Evolutionary conservation across 2,329 filamentous ascomycete genomes (phyloP).

Genomic region (Pyrenophora teres): DNA sequence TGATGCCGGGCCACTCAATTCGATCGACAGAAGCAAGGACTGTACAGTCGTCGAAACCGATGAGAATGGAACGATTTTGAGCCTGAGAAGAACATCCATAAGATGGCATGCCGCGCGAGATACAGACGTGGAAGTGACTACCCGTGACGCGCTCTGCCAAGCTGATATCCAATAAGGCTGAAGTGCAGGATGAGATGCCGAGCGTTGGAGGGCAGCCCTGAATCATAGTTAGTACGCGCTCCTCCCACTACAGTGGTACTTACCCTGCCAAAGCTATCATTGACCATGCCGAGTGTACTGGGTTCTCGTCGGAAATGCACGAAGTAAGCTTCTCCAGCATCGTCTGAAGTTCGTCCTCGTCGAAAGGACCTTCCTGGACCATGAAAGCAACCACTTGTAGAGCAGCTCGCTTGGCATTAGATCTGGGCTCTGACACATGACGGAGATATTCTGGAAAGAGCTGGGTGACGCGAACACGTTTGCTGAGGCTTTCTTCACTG

Average conservation of each 20-base stretch:
- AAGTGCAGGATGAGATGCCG: slow-evolving; percentile 39
- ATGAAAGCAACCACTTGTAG: slow-evolving; percentile 61
- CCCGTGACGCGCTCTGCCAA: slow-evolving; percentile 76
- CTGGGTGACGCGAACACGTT: slow-evolving; percentile 47
- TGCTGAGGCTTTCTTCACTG: slow-evolving; percentile 32
- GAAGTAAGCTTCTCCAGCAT: slow-evolving; percentile 63
- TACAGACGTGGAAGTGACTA: slow-evolving; percentile 69
- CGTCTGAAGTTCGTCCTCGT: slow-evolving; percentile 58
- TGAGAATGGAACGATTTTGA: slow-evolving; percentile 69
- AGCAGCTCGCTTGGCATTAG: slow-evolving; percentile 52
- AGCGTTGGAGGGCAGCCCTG: slow-evolving; percentile 40
- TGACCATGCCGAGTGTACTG: slow-evolving; percentile 71
- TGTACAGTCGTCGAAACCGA: slow-evolving; percentile 71
- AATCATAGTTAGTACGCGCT: not conserved
- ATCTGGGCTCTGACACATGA: slow-evolving; percentile 41
- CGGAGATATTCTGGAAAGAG: slow-evolving; percentile 49
- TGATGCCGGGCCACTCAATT: slow-evolving; percentile 77
- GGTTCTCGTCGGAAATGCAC: slow-evolving; percentile 71
- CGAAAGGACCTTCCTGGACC: slow-evolving; percentile 45
- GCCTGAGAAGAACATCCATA: slow-evolving; percentile 69
- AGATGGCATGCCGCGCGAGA: slow-evolving; percentile 79
- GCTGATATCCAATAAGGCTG: slow-evolving; percentile 67
- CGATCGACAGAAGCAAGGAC: slow-evolving; percentile 74
- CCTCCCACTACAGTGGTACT: slow-evolving; percentile 28
- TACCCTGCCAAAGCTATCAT: slow-evolving; percentile 82